Evolutionary conservation across 352 stramenopile species (phyloP).

Genomic region (Phytopythium chamaehyphon): DNA sequence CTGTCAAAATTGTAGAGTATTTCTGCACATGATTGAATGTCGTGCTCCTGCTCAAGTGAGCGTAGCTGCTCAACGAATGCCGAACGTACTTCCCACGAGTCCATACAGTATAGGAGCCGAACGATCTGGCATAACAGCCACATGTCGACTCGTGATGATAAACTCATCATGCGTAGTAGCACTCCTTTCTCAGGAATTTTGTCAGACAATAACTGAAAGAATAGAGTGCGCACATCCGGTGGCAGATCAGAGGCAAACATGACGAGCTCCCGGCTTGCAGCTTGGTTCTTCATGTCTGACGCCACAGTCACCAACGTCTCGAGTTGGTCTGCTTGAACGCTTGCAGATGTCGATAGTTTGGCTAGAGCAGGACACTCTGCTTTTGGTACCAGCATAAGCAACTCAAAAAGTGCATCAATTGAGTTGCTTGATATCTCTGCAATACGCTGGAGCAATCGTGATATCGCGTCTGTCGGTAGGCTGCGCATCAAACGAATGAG

Average conservation of each 20-base stretch:
- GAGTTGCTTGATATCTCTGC: slow-evolving; percentile 26
- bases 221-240: slow-evolving; percentile 28
- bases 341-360: slow-evolving; percentile 43
- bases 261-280: slow-evolving; percentile 54
- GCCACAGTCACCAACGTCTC: slow-evolving; percentile 43
- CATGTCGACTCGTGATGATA: slow-evolving; percentile 28
- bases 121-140: slow-evolving; percentile 45
- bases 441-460: slow-evolving; percentile 42
- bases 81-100: slow-evolving; percentile 43
- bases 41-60: slow-evolving; percentile 26
- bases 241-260: slow-evolving; percentile 53
- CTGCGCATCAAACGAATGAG: slow-evolving; percentile 61
- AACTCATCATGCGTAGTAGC: slow-evolving; percentile 54
- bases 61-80: slow-evolving; percentile 60
- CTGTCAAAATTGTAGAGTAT: slow-evolving; percentile 32
- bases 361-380: slow-evolving; percentile 52
- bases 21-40: slow-evolving; percentile 31
- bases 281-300: slow-evolving; percentile 68
- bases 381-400: slow-evolving; percentile 58
- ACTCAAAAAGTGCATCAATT: slow-evolving; percentile 61
- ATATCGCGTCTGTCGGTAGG: slow-evolving; percentile 39
- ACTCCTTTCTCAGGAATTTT: slow-evolving; percentile 47
- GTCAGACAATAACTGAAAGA: slow-evolving; percentile 42
- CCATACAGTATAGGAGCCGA: slow-evolving; percentile 36
- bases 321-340: slow-evolving; percentile 37